These are phyloP conservation scores for Boeremia lycopersici DNA, from an alignment of 2,329 filamentous ascomycete species.

Conservation along the genomic window DNA sequence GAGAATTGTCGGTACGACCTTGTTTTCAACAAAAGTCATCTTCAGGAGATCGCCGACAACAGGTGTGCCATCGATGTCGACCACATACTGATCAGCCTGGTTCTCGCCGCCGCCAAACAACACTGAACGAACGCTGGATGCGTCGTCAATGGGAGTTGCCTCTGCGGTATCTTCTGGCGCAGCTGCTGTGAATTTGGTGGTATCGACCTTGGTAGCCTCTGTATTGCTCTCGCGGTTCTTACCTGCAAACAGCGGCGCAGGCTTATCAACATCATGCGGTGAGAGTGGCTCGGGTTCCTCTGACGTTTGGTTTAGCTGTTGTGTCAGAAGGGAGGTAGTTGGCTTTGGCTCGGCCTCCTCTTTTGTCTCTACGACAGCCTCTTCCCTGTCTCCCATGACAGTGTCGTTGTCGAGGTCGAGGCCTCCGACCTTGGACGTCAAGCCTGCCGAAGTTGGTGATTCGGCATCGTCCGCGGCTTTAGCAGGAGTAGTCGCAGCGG, in stretches of 20 bases:
- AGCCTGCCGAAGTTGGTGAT: slow-evolving; percentile 58
- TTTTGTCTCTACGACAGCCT: slow-evolving; percentile 24
- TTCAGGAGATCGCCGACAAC: slow-evolving; percentile 96
- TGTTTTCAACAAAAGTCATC: slow-evolving; percentile 93
- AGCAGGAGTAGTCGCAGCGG: slow-evolving; percentile 24
- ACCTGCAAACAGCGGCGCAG: slow-evolving; percentile 67
- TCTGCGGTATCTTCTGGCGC: slow-evolving; percentile 41
- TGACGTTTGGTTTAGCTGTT: slow-evolving; percentile 46
- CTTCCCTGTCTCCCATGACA: slow-evolving; percentile 50
- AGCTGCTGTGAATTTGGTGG: slow-evolving; percentile 35
- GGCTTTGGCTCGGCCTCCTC: slow-evolving; percentile 38
- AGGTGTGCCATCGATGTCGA: slow-evolving; percentile 68
- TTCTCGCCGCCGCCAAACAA: slow-evolving; percentile 43
- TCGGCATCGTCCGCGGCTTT: slow-evolving; percentile 43
- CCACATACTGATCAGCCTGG: slow-evolving; percentile 55
- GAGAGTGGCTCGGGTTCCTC: slow-evolving; percentile 46
- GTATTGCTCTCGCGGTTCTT: slow-evolving; percentile 43
- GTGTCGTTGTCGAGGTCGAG: slow-evolving; percentile 67
- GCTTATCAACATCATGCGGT: slow-evolving; percentile 70
- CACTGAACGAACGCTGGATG: slow-evolving; percentile 41
- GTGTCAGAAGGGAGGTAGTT: slow-evolving; percentile 49
- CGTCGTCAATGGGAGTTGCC: slow-evolving; percentile 47
- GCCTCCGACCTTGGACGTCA: slow-evolving; percentile 60
- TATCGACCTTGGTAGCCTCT: slow-evolving; percentile 36
- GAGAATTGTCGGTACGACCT: slow-evolving; percentile 92